Percentiles rank a stretch among this genome's conserved stretches.
Evolutionary conservation across 768 basidiomycete species (phyloP).

Genomic region (Scleroderma bovista): DNA sequence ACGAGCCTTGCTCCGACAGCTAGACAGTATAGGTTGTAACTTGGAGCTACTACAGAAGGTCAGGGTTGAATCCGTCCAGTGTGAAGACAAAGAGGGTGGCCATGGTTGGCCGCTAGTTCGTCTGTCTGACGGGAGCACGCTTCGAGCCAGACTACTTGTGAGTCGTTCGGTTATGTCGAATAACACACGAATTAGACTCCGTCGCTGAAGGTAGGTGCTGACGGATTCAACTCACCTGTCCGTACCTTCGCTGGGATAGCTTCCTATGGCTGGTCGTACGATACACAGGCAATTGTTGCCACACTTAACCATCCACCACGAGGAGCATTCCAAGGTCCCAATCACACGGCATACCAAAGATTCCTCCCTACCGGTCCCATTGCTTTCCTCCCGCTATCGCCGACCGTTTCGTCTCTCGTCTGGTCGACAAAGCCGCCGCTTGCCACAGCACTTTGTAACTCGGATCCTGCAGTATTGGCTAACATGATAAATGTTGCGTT

Average conservation of each 20-base stretch:
- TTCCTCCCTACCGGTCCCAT: slow-evolving; percentile 95
- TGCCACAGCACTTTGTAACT: slow-evolving; percentile 64
- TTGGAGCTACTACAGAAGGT: slow-evolving; percentile 67
- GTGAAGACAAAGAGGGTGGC: slow-evolving; percentile 34
- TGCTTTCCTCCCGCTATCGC: slow-evolving; percentile 86
- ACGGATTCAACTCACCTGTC: slow-evolving; percentile 93
- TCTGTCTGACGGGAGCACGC: slow-evolving; percentile 57
- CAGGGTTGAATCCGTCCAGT: slow-evolving; percentile 66
- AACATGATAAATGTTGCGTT: slow-evolving; percentile 89
- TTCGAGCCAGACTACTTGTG: slow-evolving; percentile 75
- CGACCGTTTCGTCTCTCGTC: slow-evolving; percentile 78
- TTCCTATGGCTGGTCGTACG: slow-evolving; percentile 89
- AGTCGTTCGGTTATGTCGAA: slow-evolving; percentile 16
- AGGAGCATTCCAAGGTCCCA: slow-evolving; percentile 53
- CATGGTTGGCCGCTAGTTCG: slow-evolving; percentile 78
- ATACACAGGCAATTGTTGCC: slow-evolving; percentile 85
- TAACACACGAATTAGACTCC: background rate
- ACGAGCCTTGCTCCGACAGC: slow-evolving; percentile 65
- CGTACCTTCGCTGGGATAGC: slow-evolving; percentile 79
- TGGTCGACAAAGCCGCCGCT: slow-evolving; percentile 86
- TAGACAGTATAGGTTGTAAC: slow-evolving; percentile 43
- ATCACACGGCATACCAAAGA: slow-evolving; percentile 85
- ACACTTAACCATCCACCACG: slow-evolving; percentile 74
- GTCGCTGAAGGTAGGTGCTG: slow-evolving; percentile 74
- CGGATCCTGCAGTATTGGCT: slow-evolving; percentile 57